Evolutionary conservation across 139 green algal genomes (phyloP).

Genomic region (Zygnema circumcarinatum): DNA sequence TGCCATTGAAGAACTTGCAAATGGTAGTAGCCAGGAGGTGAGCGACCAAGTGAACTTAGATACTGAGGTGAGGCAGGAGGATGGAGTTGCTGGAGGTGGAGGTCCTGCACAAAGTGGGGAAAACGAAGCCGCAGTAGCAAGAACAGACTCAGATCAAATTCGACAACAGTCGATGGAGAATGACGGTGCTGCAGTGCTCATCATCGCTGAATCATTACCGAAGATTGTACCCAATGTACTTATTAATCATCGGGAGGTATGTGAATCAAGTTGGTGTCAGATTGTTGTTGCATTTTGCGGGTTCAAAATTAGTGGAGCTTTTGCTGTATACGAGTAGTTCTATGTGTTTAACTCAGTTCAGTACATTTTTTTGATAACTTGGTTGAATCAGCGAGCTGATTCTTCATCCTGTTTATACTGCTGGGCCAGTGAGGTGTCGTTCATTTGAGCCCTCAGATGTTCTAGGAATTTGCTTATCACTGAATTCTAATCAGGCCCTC

Average conservation of each 20-base stretch:
- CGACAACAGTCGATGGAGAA: background rate
- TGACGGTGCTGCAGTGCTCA: conserved; percentile 13
- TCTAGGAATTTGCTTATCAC: too few species aligned
- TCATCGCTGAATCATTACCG: conserved; percentile 50
- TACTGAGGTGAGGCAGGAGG: background rate
- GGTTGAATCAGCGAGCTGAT: too few species aligned
- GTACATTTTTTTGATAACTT: too few species aligned
- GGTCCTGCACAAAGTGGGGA: background rate
- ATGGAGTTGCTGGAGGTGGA: background rate
- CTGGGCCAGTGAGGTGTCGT: too few species aligned
- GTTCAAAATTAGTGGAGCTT: too few species aligned
- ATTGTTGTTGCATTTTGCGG: background rate
- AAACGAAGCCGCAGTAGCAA: background rate
- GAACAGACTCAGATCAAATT: background rate
- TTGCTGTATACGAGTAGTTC: too few species aligned
- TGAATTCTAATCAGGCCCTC: too few species aligned
- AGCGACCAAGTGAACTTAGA: background rate
- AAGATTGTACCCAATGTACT: conserved; percentile 59
- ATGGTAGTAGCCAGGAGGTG: too few species aligned
- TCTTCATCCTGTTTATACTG: too few species aligned
- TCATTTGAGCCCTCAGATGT: too few species aligned
- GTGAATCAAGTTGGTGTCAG: background rate
- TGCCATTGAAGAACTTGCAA: too few species aligned
- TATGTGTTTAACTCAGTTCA: too few species aligned
- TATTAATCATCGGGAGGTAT: conserved; percentile 59